These are phyloP conservation scores for Phyllosticta capitalensis DNA, from an alignment of 2,329 filamentous ascomycete species.

Conservation along the genomic window DNA sequence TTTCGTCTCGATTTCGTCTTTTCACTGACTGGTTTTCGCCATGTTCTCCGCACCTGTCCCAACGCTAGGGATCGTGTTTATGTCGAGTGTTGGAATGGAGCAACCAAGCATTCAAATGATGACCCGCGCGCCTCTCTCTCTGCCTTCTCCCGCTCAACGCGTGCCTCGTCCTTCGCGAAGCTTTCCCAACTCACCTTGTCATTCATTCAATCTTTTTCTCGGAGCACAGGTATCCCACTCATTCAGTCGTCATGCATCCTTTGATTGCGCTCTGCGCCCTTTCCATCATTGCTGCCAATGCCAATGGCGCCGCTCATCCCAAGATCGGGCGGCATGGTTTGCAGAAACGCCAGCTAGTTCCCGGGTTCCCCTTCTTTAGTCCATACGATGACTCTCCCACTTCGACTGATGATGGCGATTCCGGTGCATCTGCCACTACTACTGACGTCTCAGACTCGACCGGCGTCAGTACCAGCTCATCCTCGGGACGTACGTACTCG, in stretches of 20 bases:
- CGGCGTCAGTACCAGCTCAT: not conserved
- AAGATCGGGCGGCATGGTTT: not conserved
- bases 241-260: constrained; percentile 1
- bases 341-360: not conserved
- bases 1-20: not conserved
- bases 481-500: not conserved
- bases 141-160: not conserved
- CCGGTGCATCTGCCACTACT: not conserved
- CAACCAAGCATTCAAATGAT: not conserved
- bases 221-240: not conserved
- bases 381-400: not conserved
- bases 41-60: not conserved
- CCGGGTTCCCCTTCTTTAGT: not conserved
- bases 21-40: not conserved
- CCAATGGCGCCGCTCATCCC: not conserved
- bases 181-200: not conserved
- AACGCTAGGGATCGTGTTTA: not conserved
- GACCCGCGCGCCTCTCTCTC: not conserved
- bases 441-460: not conserved
- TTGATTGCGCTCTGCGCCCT: constrained; percentile 6
- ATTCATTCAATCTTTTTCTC: not conserved
- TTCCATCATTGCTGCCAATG: constrained; percentile 3
- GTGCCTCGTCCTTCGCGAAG: not conserved
- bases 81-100: not conserved
- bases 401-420: not conserved